Conservation (phyloP, 169 alveolate genomes). For the Cryptosporidium sp. region DNA sequence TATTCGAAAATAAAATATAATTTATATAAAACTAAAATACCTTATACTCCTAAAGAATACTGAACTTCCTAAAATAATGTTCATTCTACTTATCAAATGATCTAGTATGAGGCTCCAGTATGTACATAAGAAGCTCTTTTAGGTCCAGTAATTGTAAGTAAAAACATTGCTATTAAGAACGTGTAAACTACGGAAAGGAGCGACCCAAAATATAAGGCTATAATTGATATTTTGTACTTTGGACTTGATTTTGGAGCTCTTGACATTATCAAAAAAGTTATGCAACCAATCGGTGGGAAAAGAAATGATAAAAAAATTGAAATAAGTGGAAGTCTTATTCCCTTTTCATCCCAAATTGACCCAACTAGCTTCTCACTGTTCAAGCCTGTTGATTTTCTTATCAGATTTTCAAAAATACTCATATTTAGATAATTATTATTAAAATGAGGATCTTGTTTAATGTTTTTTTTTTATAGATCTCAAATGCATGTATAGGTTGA, state of each 20-base stretch:
- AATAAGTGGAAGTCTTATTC: slow-evolving; percentile 39
- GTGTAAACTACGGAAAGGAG: slow-evolving; percentile 51
- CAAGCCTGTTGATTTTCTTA: slow-evolving; percentile 1
- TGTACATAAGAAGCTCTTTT: slow-evolving; percentile 47
- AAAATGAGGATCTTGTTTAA: background rate
- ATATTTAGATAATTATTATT: background rate
- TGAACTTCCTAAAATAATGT: background rate
- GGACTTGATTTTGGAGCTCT: slow-evolving; percentile 66
- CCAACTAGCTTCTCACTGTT: slow-evolving; percentile 6
- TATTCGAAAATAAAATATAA: background rate
- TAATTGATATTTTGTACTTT: slow-evolving; percentile 38
- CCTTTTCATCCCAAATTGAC: slow-evolving; percentile 40
- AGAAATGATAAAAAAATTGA: slow-evolving; percentile 26
- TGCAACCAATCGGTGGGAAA: slow-evolving; percentile 73
- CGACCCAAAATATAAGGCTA: slow-evolving; percentile 58
- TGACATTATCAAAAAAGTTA: slow-evolving; percentile 52
- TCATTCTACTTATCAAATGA: background rate
- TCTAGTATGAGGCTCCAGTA: slow-evolving; percentile 34
- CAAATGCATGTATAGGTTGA: background rate
- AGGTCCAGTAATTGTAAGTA: slow-evolving; percentile 50
- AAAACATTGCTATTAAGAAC: slow-evolving; percentile 62
- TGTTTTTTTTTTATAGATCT: slow-evolving; percentile 7
- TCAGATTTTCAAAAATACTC: background rate
- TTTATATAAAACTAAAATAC: background rate
- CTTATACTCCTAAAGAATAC: background rate